These are phyloP conservation scores for Aspergillus persii DNA, from an alignment of 2,329 filamentous ascomycete species.

Conservation along the genomic window DNA sequence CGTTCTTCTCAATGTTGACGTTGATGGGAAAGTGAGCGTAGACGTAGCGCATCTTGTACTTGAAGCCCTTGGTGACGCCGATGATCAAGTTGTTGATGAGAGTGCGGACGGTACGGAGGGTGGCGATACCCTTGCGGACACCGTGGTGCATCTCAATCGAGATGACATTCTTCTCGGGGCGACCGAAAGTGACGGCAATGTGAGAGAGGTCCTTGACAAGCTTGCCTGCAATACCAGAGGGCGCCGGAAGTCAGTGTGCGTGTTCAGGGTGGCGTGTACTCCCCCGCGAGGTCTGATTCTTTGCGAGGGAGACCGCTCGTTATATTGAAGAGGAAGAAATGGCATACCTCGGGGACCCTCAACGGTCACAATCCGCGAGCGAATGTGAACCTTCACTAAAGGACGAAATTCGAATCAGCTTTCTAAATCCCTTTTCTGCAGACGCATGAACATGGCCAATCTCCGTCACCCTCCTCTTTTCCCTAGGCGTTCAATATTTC, in stretches of 20 bases:
- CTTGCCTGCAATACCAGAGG: slow-evolving; percentile 63
- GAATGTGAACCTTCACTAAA: slow-evolving; percentile 95
- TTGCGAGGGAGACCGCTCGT: background rate
- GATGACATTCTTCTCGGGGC: slow-evolving; percentile 81
- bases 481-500: background rate
- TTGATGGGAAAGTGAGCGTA: slow-evolving; percentile 99
- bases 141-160: slow-evolving; percentile 99
- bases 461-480: background rate
- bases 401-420: slow-evolving; percentile 29
- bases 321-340: background rate
- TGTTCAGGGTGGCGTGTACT: background rate
- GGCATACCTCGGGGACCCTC: slow-evolving; percentile 85
- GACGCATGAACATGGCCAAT: background rate
- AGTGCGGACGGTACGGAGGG: slow-evolving; percentile 95
- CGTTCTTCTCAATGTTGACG: slow-evolving; percentile 97
- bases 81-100: slow-evolving; percentile 99
- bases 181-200: slow-evolving; percentile 91
- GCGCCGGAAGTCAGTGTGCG: background rate
- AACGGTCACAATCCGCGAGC: slow-evolving; percentile 93
- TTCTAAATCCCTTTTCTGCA: slow-evolving; percentile 6
- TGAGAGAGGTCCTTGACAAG: slow-evolving; percentile 96
- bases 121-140: slow-evolving; percentile 94
- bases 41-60: slow-evolving; percentile 99
- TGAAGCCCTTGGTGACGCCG: slow-evolving; percentile 98
- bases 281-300: background rate